Evolutionary conservation across 1,284 basidiomycete species (phyloP).

Genomic region (Apiotrichum sp.): DNA sequence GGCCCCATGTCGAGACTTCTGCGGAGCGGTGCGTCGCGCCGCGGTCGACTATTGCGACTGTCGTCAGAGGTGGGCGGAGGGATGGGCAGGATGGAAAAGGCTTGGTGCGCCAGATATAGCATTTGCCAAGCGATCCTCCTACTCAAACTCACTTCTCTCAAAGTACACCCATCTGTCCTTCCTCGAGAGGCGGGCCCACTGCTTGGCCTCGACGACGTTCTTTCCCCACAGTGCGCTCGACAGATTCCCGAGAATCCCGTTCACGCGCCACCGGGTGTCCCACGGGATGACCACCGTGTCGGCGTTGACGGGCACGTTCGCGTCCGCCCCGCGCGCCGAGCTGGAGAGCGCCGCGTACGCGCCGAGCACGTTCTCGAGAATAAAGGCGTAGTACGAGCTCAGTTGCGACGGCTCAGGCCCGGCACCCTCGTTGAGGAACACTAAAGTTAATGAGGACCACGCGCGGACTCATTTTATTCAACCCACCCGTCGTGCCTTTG

Average conservation of each 20-base stretch:
- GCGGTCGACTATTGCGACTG: constrained; percentile 30
- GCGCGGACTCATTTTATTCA: background rate
- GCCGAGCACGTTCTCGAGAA: constrained; percentile 20
- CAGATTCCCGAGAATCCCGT: constrained; percentile 11
- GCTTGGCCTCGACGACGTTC: constrained; percentile 13
- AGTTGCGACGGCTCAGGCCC: constrained; percentile 14
- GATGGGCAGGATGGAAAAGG: too few relatives aligned
- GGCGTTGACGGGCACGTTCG: constrained; percentile 1
- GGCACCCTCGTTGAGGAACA: constrained; percentile 23
- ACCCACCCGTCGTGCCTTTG: background rate
- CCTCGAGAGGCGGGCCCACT: constrained; percentile 10
- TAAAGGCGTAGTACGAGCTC: constrained; percentile 24
- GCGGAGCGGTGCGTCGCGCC: constrained; percentile 24
- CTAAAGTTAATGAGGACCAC: constrained; percentile 10
- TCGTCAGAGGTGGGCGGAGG: too few relatives aligned
- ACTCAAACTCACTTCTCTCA: constrained; percentile 14
- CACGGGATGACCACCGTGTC: constrained; percentile 21
- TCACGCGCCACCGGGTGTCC: constrained; percentile 20
- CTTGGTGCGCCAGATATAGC: too few relatives aligned
- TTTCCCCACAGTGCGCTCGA: constrained; percentile 18
- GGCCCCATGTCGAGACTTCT: constrained; percentile 22
- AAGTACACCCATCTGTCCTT: constrained; percentile 17
- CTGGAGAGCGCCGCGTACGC: constrained; percentile 4
- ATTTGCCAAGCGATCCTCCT: background rate
- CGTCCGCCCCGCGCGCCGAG: background rate